Base-by-base conservation (phyloP, 2,329 filamentous ascomycete species). In the Thielaviopsis punctulata region DNA sequence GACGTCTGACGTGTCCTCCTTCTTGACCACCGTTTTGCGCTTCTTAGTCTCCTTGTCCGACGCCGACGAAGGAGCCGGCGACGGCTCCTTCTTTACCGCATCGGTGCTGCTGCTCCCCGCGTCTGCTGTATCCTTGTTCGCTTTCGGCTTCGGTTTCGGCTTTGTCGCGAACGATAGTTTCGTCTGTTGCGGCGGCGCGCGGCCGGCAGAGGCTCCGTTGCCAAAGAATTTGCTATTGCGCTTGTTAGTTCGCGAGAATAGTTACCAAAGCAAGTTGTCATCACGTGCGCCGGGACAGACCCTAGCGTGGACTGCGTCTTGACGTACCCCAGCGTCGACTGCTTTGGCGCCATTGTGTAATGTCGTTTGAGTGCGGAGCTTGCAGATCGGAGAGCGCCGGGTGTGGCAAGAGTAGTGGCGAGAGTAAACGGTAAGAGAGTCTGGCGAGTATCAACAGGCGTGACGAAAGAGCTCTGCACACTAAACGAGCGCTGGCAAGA, bases 281-380 rank as follows among this genome's bases (percentile, higher is more conserved):
- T 24, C 27, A 30, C 27, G 19, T n/a, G 15, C 27, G 41, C 44
- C n/a, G 27, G 4, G 43, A 67, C 78, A 58, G 65, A 88, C 84
- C 81, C 77, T 65, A 90, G 69, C 60, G 81, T 86, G 63, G 75
- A 78, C 71, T 90, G 85, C 58, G 74, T 73, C 67, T 78, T 82
- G 57, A 90, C 87, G 69, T 92, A 94, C 88, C 86, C 86, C 65
- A 94, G 69, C 56, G 85, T 94, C 61, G 84, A 80, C 69, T 94
- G 87, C 64, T 86, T 88, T 44, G 69, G 69, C 59, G 71, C 69
- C 68, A 73, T 72, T 36, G 30, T 36, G 7, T 36, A n/a, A 7
- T 9, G 4, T 15, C 9, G 30, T 4, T 15, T 2, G 4, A 44
- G 44, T 52, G 58, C 59, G 52, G 51, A 55, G 50, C 43, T 55